Base-by-base conservation (phyloP, 176 grass and related monocot species). In the Oryza punctata region DNA sequence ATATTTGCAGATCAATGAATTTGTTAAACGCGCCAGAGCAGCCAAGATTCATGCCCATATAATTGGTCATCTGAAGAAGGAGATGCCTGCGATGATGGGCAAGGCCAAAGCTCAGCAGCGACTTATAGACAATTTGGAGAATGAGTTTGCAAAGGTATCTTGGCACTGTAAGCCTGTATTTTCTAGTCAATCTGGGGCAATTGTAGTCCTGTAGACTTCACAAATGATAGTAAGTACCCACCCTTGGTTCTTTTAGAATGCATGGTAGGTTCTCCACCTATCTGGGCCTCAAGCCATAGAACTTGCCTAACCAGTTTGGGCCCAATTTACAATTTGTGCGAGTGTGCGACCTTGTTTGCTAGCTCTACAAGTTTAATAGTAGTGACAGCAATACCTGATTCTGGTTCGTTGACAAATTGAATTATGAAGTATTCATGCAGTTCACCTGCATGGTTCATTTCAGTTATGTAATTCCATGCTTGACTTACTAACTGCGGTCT, bases 21-120 rank as follows among this genome's bases (percentile, higher is more conserved):
- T 98, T 77, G 93, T 98, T 46, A 98, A 98, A 63, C 91, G 96
- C 25, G 91, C 96, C 59, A 95, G 96, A 89, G 93, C 96, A 80
- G 93, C 93, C 60, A 95, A 98, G 85, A 98, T 93, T 75, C 96
- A 98, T 90, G 89, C 96, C 70, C 93, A 92, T 69, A 92, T 98
- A 86, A 89, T 98, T 79, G 90, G 91, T 72, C 96, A 98, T 73
- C 85, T 98, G 69, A 98, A 80, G 72, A 98, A 91, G 68, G 89
- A 95, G 63, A 98, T 98, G 96, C 96, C 96, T 11, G 50, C 96
- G 7, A 93, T 95, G 96, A 88, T 95, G 85, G 96, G 96, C 67
- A 95, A 98, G 82, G 89, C 96, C 44, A 98, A 98, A 87, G 82
- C 93, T 69, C 96, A 95, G 57, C 96, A 98, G 65, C 76, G 79